Percentiles rank a stretch among this genome's conserved stretches.
Evolutionary conservation across 1,284 basidiomycete genomes (phyloP).

Genomic region (Cryptococcus neoformans): DNA sequence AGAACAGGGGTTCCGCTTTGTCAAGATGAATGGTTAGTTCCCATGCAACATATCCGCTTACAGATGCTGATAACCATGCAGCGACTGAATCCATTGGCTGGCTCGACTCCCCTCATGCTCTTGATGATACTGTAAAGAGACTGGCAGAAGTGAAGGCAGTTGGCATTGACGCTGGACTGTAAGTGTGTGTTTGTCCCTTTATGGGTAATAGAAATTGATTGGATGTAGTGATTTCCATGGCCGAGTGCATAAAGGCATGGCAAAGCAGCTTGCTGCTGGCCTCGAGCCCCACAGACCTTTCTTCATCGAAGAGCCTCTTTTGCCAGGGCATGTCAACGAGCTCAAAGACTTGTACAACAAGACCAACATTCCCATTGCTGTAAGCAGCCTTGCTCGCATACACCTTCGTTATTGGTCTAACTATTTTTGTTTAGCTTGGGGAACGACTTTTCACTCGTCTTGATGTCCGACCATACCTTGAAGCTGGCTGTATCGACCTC

Average conservation of each 20-base stretch:
- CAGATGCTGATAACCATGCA: no score
- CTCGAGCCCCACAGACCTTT: constrained; percentile 65
- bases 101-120: constrained; percentile 54
- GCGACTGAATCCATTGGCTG: constrained; percentile 49
- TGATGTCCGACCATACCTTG: constrained; percentile 66
- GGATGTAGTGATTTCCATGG: constrained; percentile 51
- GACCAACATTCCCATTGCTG: constrained; percentile 53
- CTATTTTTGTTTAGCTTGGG: constrained; percentile 52
- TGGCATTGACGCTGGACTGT: constrained; percentile 61
- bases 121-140: constrained; percentile 61
- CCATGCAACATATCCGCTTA: no score
- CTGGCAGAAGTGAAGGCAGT: constrained; percentile 62
- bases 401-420: neutral
- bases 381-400: constrained; percentile 14
- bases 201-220: neutral
- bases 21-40: constrained; percentile 62
- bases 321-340: constrained; percentile 53
- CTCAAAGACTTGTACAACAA: constrained; percentile 52
- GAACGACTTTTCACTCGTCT: constrained; percentile 66
- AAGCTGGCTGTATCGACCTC: constrained; percentile 64
- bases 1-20: constrained; percentile 67
- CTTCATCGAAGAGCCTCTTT: constrained; percentile 74
- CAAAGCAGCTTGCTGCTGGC: constrained; percentile 67
- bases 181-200: constrained; percentile 5
- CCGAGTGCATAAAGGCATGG: constrained; percentile 66